These are phyloP conservation scores for Ophioceras dolichostomum DNA, from an alignment of 2,329 filamentous ascomycete genomes.

Conservation along the genomic window DNA sequence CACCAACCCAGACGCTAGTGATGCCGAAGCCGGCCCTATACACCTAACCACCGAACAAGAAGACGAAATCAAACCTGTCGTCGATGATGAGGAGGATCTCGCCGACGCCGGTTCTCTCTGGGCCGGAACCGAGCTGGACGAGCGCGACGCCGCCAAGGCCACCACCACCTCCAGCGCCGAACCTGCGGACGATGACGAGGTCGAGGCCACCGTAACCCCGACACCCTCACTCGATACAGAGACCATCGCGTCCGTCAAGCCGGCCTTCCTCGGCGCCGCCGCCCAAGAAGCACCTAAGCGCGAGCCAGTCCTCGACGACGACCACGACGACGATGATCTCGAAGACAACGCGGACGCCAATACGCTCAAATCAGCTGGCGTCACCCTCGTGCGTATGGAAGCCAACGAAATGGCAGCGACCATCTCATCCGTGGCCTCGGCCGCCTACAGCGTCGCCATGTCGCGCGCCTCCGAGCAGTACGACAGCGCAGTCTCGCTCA, in stretches of 20 bases:
- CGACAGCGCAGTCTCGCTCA: constrained; percentile 51
- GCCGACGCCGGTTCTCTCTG: constrained; percentile 3
- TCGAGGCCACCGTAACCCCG: constrained; percentile 7
- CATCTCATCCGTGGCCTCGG: constrained; percentile 12
- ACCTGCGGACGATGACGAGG: constrained; percentile 8
- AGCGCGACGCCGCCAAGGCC: not conserved
- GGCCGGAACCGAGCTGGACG: not conserved
- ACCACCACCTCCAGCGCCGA: constrained; percentile 8
- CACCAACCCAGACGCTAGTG: not conserved
- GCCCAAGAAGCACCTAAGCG: constrained; percentile 36
- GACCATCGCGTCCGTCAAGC: constrained; percentile 23
- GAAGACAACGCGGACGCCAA: constrained; percentile 24
- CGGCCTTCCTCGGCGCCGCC: constrained; percentile 35
- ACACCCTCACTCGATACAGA: constrained; percentile 11
- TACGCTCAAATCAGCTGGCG: constrained; percentile 17
- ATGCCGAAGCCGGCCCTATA: constrained; percentile 10
- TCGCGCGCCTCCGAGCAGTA: constrained; percentile 57
- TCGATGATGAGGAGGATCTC: constrained; percentile 8
- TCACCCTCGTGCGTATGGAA: too few relatives aligned
- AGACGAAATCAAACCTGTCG: constrained; percentile 7
- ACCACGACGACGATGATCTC: constrained; percentile 31
- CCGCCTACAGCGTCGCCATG: constrained; percentile 52
- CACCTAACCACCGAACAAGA: constrained; percentile 8
- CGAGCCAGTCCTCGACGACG: constrained; percentile 36
- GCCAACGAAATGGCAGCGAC: constrained; percentile 17